Evolutionary conservation across 257 asterid species (phyloP), one percentile per base, ranked within the genome.

Genomic region (Solanum dulcamara): DNA sequence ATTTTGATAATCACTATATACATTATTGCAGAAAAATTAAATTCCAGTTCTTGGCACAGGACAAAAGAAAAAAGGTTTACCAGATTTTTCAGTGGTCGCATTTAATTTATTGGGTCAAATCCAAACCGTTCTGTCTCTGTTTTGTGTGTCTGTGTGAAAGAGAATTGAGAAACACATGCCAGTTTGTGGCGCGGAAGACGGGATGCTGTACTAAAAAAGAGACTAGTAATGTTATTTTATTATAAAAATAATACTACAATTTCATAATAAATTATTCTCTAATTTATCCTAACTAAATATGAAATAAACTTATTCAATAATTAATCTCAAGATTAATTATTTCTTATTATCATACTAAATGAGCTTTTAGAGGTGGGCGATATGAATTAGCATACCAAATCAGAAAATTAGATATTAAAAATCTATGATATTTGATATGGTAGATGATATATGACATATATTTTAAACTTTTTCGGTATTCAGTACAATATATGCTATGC

Each of bases 21-120:
- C 62, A 86, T 80, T 86, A 81, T 59, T 87, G 88, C 81, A 70
- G 18, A 83, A 51, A 82, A 37, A 51, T 42, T 83, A 77, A 70
- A 85, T 84, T 84, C 64, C 55, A 50, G 72, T 22, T 42, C 50
- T 72, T 59, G 90, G 85, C 81, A 80, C 92, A 88, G 86, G 95
- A 91, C 95, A 91, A 91, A 51, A 2, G 37, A 53, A 50, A 50
- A 85, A 90, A 85, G 83, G 87, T 81, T 86, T 86, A 87, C 89
- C 92, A 91, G 92, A 91, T 83, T 91, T 91, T 90, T 89, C 92
- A 91, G 87, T 90, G 89, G 84, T 67, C 22, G 90, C 94, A 92
- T 91, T 93, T 24, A 81, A 92, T 88, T 90, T 89, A 91, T 83
- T 84, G 91, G 94, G 92, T 91, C 97, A 90, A 88, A 81, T 85